These are phyloP conservation scores for Magnusiomyces suaveolens DNA, from an alignment of 1,139 yeast species.

Conservation along the genomic window DNA sequence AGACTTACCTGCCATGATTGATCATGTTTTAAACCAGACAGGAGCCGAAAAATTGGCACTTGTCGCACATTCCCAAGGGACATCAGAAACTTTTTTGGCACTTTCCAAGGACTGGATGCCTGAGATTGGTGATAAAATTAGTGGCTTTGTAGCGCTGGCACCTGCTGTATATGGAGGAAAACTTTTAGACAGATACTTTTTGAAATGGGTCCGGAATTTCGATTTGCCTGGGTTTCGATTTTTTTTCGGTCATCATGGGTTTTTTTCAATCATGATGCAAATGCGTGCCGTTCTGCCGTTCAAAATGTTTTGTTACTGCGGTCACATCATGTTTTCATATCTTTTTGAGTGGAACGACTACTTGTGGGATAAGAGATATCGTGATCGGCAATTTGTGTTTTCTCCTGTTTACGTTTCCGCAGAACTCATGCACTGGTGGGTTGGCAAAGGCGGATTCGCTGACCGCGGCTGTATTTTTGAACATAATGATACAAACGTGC, in stretches of 20 bases:
- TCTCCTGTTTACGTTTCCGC: conserved; percentile 77
- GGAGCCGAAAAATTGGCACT: conserved; percentile 44
- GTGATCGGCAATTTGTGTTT: conserved; percentile 68
- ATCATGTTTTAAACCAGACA: conserved; percentile 44
- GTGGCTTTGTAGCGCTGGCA: conserved; percentile 64
- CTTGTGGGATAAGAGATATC: conserved; percentile 61
- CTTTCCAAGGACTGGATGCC: conserved; percentile 42
- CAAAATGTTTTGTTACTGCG: conserved; percentile 47
- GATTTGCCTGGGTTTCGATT: conserved; percentile 25
- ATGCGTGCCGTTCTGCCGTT: conserved; percentile 35
- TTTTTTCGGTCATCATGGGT: conserved; percentile 44
- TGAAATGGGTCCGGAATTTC: conserved; percentile 33
- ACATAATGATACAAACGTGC: conserved; percentile 19
- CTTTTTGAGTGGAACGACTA: conserved; percentile 78
- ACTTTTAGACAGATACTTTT: conserved; percentile 45
- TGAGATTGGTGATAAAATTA: conserved; percentile 41
- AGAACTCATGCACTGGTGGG: conserved; percentile 88
- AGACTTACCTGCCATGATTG: conserved; percentile 67
- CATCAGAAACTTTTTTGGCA: conserved; percentile 68
- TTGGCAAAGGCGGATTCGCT: conserved; percentile 44
- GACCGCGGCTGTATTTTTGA: conserved; percentile 49
- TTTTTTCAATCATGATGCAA: conserved; percentile 28
- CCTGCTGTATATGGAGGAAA: conserved; percentile 89
- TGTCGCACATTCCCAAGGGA: conserved; percentile 87
- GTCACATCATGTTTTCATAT: conserved; percentile 74